A percentile compares a stretch with the other conserved stretches of the same genome.
Evolutionary conservation across 805 yeast species (phyloP).

Genomic region (Candida hungchunana): DNA sequence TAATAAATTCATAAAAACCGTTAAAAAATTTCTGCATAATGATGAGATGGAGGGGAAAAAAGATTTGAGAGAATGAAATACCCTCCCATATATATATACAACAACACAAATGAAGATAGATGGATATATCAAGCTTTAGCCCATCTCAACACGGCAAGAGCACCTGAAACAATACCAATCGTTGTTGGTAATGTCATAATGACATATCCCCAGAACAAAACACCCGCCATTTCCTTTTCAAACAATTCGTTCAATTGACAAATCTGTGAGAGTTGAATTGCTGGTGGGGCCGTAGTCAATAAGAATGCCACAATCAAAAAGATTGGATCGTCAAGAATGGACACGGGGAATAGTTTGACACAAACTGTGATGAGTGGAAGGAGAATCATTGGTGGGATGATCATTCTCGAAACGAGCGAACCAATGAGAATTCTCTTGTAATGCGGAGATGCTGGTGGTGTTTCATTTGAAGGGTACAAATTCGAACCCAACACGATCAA

Average conservation of each 20-base stretch:
- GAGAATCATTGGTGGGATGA: constrained; percentile 63
- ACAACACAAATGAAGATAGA: too few species aligned
- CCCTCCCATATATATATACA: too few species aligned
- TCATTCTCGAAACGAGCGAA: constrained; percentile 72
- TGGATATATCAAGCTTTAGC: constrained; percentile 26
- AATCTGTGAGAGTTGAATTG: constrained; percentile 77
- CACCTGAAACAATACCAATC: constrained; percentile 63
- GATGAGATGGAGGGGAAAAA: too few species aligned
- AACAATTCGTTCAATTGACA: constrained; percentile 71
- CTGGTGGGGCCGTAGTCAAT: constrained; percentile 77
- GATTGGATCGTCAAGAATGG: constrained; percentile 78
- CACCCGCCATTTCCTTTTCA: constrained; percentile 81
- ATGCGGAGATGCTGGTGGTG: constrained; percentile 61
- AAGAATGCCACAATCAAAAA: constrained; percentile 73
- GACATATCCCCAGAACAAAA: constrained; percentile 78
- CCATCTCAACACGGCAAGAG: constrained; percentile 46
- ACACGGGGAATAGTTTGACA: constrained; percentile 59
- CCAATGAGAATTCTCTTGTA: constrained; percentile 62
- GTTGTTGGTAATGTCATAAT: constrained; percentile 73
- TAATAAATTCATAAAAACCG: too few species aligned
- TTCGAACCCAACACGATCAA: constrained; percentile 77
- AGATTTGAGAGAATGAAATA: too few species aligned
- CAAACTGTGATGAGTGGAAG: constrained; percentile 62
- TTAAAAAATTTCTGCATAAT: too few species aligned
- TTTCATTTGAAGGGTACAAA: constrained; percentile 61